phyloP scores from a whole-genome alignment of 2,329 filamentous ascomycete species.

The Penicillium sp. region DNA sequence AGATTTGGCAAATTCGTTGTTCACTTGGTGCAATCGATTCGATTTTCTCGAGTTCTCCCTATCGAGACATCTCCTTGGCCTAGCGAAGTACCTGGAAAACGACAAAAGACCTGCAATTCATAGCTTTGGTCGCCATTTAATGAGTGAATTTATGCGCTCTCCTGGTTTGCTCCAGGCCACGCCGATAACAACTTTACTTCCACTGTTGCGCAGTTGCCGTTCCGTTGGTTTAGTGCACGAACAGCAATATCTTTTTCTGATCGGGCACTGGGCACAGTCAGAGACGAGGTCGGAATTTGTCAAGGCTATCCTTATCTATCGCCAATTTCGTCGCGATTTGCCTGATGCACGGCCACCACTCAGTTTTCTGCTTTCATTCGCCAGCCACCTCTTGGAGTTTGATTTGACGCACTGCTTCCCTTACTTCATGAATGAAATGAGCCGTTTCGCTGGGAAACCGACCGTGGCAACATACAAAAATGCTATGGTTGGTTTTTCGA shows the following conservation, averaged over 20 bases:
- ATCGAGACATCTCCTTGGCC: not conserved
- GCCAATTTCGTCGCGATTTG: constrained; percentile 40
- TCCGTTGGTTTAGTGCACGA: constrained; percentile 24
- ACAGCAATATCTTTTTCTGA: constrained; percentile 29
- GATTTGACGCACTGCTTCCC: constrained; percentile 38
- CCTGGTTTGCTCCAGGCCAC: not conserved
- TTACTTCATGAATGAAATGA: constrained; percentile 45
- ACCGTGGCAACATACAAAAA: constrained; percentile 35
- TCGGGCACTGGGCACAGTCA: constrained; percentile 23
- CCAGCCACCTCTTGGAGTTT: constrained; percentile 28
- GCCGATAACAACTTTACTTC: constrained; percentile 15
- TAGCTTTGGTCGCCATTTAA: not conserved
- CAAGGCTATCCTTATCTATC: constrained; percentile 41
- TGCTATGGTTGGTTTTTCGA: constrained; percentile 45
- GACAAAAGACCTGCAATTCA: not conserved
- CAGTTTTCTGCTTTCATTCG: constrained; percentile 26
- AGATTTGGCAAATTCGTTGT: not conserved
- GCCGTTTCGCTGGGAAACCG: constrained; percentile 34
- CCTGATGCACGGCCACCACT: constrained; percentile 19
- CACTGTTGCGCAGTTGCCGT: constrained; percentile 28
- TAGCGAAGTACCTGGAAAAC: not conserved
- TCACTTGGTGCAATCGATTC: not conserved
- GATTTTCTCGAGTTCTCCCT: not conserved
- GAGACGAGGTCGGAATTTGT: constrained; percentile 28
- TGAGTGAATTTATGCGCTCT: not conserved